Base-by-base conservation (phyloP, 495 filamentous ascomycete genomes). In the Penicillium longicatenatum region DNA sequence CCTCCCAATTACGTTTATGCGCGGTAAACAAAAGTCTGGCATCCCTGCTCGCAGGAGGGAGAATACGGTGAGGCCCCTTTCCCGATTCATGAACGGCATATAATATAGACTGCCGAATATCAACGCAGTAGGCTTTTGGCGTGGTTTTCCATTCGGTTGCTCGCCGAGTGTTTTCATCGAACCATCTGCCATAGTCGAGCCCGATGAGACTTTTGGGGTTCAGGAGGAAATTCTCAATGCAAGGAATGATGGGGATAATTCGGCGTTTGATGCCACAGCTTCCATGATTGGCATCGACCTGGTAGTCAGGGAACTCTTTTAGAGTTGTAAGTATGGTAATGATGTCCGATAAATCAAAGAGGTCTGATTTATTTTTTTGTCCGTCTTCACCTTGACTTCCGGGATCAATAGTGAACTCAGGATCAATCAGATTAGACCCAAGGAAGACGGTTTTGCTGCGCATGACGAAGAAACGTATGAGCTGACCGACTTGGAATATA, bases 401-500 rank as follows among this genome's bases (percentile, higher is more conserved):
- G 22, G 44, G 24, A 19, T 50, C 45, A 2, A 55, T 31, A 19
- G 58, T 58, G 48, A 74, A 75, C 14, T 74, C 68, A 5, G 71
- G 58, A 71, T 80, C 55, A 74, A 79, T 69, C 62, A 82, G 19
- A 72, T 70, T 61, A 76, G 80, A 70, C 61, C 76, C 70, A 67
- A 85, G 50, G 52, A 79, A 79, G n/a, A 77, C 71, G 0, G 75
- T 77, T 39, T 71, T 80, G 21, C 75, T 67, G 22, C 75, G 70
- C 45, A 77, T 76, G 5, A 79, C 66, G 24, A 96, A 86, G 69
- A 95, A 96, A 39, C 89, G 88, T 58, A 90, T 72, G 79, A 92
- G 91, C 72, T 95, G 89, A 16, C 92, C 92, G 0, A 95, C 79
- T 63, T 96, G 90, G 69, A 90, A 96, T 6, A 87, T 84, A 70